Evolutionary conservation across 805 yeast genomes (phyloP).

Genomic region (Wickerhamiella qilinensis): DNA sequence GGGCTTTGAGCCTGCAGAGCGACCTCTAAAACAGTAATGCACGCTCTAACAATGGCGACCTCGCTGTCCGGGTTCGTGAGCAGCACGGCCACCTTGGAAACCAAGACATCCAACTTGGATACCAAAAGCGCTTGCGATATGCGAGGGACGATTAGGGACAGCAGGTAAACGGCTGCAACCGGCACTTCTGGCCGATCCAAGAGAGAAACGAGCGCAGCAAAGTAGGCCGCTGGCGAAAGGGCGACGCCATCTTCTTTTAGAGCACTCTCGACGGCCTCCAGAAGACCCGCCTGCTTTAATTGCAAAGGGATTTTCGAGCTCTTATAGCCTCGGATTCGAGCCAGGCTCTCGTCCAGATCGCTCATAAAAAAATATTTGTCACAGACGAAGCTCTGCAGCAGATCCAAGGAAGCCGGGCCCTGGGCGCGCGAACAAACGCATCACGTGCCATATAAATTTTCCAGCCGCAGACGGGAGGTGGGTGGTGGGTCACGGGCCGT

Average conservation of each 20-base stretch:
- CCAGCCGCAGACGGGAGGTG: too few relatives aligned
- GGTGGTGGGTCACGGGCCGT: too few relatives aligned
- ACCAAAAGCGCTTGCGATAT: slow-evolving; percentile 54
- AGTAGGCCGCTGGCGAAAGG: slow-evolving; percentile 62
- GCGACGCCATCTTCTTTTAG: slow-evolving; percentile 42
- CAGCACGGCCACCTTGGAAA: slow-evolving; percentile 67
- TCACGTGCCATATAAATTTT: too few relatives aligned
- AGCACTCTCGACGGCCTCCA: slow-evolving; percentile 83
- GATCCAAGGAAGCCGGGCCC: too few relatives aligned
- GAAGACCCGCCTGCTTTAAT: slow-evolving; percentile 45
- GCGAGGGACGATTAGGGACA: slow-evolving; percentile 64
- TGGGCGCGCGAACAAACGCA: too few relatives aligned
- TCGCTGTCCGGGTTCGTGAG: slow-evolving; percentile 52
- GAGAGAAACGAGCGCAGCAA: slow-evolving; percentile 66
- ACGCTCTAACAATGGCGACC: slow-evolving; percentile 68
- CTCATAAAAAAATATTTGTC: background rate
- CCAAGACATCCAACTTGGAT: slow-evolving; percentile 59
- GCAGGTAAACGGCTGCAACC: slow-evolving; percentile 58
- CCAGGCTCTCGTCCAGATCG: slow-evolving; percentile 4
- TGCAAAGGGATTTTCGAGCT: slow-evolving; percentile 12
- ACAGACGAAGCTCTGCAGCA: too few relatives aligned
- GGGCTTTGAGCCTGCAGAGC: slow-evolving; percentile 66
- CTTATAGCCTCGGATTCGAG: slow-evolving; percentile 4
- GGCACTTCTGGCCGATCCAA: slow-evolving; percentile 69
- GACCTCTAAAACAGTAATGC: slow-evolving; percentile 73